Base-by-base conservation (phyloP, 176 grass and related monocot species). In the Otatea glauca region DNA sequence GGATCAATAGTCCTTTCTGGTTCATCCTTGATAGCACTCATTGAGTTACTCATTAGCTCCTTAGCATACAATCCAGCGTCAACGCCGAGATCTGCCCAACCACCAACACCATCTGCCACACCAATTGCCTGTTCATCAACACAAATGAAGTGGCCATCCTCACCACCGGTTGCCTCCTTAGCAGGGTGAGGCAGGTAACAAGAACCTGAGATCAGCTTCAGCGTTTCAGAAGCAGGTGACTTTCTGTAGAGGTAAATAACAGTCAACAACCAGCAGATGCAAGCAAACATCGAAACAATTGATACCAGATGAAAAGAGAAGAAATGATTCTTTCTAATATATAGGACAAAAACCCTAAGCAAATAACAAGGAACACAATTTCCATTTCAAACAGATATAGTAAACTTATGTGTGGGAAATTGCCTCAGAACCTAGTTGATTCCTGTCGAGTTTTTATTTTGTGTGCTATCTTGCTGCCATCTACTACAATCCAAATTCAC, bases 131-230 rank as follows among this genome's bases (percentile, higher is more conserved):
- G 91, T 4, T 89, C 89, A 78, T 96, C 91, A 38, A 43, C 35
- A 60, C 91, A 96, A 69, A 99, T 96, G 54, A 99, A 99, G 88
- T 99, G 93, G 12, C 93, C 97, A 88, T 99, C 97, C 51, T 99
- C 97, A 38, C 97, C 97, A 72, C 97, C 93, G 67, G 97, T 99
- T 56, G 86, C 89, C 85, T 92, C 96, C 89, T 99, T 99, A 65
- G 89, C 97, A 32, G 97, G 97, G 80, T 99, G 97, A 65, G 97
- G 97, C 65, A 96, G 90, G 70, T 96, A 94, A 83, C 97, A 96
- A 50, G 97, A 94, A 64, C 93, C 97, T 71, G 97, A 99, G 6
- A 89, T 47, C 29, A 99, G 78, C 86, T 96, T 99, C 77, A 96
- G 45, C 14, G 63, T 74, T 68, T 78, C 88, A 37, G 68, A 66